Percentiles rank a stretch among this genome's conserved stretches.
Evolutionary conservation across 768 basidiomycete species (phyloP).

Genomic region (Mycena sanguinolenta): DNA sequence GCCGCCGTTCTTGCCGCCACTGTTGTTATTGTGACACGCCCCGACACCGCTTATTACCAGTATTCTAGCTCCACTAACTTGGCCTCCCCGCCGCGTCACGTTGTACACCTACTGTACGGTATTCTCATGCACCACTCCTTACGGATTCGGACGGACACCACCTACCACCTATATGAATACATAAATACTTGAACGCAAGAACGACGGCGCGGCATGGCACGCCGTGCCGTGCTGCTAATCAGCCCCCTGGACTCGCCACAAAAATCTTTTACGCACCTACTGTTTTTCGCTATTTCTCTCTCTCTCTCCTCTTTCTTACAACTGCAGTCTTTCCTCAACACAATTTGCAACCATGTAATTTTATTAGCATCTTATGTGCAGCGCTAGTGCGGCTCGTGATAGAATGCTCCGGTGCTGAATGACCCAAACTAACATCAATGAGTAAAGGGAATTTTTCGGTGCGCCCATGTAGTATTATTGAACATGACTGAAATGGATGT

Average conservation of each 20-base stretch:
- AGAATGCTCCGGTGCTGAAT: too few relatives aligned
- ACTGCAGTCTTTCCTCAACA: constrained; percentile 14
- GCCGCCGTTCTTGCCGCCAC: not conserved
- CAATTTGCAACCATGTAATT: constrained; percentile 32
- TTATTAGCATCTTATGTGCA: constrained; percentile 27
- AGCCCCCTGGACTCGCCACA: too few relatives aligned
- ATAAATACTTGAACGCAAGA: constrained; percentile 10
- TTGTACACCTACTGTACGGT: constrained; percentile 33
- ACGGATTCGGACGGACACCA: constrained; percentile 35
- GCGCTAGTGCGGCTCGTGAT: not conserved
- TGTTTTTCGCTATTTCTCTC: constrained; percentile 7
- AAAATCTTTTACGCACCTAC: constrained; percentile 16
- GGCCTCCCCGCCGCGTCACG: constrained; percentile 30
- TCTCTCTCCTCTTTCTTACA: not conserved
- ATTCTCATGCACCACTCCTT: constrained; percentile 1
- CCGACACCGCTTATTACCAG: too few relatives aligned
- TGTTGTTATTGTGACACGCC: not conserved
- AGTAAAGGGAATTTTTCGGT: too few relatives aligned
- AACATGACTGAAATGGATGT: too few relatives aligned
- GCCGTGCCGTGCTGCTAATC: constrained; percentile 31
- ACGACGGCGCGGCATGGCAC: constrained; percentile 6
- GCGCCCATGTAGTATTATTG: too few relatives aligned
- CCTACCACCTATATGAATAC: not conserved
- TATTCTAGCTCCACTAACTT: constrained; percentile 36
- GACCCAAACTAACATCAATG: too few relatives aligned